These are phyloP conservation scores for Dispira simplex DNA, from an alignment of 192 early-diverging fungal species.

Conservation along the genomic window DNA sequence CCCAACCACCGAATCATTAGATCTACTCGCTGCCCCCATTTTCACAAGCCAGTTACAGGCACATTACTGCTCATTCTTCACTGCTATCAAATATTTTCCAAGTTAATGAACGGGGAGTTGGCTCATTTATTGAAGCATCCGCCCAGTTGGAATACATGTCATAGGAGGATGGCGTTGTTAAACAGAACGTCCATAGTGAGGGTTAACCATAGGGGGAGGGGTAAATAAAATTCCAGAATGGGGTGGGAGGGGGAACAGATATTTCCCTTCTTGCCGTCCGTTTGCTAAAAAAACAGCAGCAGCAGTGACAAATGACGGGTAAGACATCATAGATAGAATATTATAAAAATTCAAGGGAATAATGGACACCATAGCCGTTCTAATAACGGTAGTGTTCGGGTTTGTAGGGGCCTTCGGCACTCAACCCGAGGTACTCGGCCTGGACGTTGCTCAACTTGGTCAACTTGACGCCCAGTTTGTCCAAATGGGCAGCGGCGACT, in stretches of 20 bases:
- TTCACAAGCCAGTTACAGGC: no score
- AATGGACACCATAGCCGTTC: background rate
- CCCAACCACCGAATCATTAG: no score
- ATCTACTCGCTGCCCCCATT: no score
- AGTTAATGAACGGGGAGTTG: no score
- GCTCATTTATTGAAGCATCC: no score
- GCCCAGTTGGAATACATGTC: no score
- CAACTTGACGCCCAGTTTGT: constrained; percentile 91
- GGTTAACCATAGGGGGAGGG: background rate
- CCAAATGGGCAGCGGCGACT: constrained; percentile 89
- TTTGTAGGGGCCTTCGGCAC: constrained; percentile 86
- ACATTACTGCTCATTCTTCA: no score
- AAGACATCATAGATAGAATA: background rate
- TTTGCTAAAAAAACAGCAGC: background rate
- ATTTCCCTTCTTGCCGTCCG: background rate
- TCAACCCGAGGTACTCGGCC: constrained; percentile 71
- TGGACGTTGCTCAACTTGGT: constrained; percentile 54
- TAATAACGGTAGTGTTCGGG: constrained; percentile 94
- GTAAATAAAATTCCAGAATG: background rate
- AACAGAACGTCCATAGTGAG: background rate
- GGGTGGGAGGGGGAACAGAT: background rate
- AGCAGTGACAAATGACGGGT: background rate
- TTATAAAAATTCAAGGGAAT: background rate
- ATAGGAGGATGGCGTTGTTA: no score
- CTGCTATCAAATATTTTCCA: no score